These are phyloP conservation scores for Fomitopsis serialis DNA, from an alignment of 768 basidiomycete species.

Conservation along the genomic window DNA sequence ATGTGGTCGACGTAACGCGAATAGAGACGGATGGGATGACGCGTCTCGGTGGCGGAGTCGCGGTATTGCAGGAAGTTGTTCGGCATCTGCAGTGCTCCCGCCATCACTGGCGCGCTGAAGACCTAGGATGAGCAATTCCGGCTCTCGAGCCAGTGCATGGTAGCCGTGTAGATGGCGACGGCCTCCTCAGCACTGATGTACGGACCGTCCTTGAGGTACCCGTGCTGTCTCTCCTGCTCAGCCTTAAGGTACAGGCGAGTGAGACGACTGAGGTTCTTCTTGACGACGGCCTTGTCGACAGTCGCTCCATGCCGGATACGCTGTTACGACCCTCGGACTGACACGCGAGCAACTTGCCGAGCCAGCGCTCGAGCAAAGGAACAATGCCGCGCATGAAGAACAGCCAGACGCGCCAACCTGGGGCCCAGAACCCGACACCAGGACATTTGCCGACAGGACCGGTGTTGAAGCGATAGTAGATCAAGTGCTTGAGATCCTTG, in stretches of 20 bases:
- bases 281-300: constrained; percentile 97
- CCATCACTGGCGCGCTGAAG: constrained; percentile 99
- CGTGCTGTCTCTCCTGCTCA: constrained; percentile 98
- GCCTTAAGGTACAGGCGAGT: constrained; percentile 98
- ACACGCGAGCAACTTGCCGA: constrained; percentile 94
- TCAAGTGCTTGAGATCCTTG: constrained; percentile 97
- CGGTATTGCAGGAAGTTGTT: constrained; percentile 98
- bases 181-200: constrained; percentile 99
- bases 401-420: constrained; percentile 98
- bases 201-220: constrained; percentile 97
- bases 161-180: constrained; percentile 97
- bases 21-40: constrained; percentile 95
- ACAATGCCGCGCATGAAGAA: constrained; percentile 99
- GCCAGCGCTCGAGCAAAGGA: constrained; percentile 94
- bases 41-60: constrained; percentile 90
- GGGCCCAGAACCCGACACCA: constrained; percentile 99
- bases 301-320: constrained; percentile 96
- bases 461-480: constrained; percentile 99
- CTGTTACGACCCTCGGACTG: constrained; percentile 98
- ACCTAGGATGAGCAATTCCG: constrained; percentile 94
- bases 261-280: constrained; percentile 97
- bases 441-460: constrained; percentile 99
- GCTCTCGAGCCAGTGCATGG: constrained; percentile 98
- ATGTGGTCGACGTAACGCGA: constrained; percentile 94
- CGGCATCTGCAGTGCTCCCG: constrained; percentile 94